phyloP scores from a whole-genome alignment of 495 filamentous ascomycete species.

The Tuber calosporum region DNA sequence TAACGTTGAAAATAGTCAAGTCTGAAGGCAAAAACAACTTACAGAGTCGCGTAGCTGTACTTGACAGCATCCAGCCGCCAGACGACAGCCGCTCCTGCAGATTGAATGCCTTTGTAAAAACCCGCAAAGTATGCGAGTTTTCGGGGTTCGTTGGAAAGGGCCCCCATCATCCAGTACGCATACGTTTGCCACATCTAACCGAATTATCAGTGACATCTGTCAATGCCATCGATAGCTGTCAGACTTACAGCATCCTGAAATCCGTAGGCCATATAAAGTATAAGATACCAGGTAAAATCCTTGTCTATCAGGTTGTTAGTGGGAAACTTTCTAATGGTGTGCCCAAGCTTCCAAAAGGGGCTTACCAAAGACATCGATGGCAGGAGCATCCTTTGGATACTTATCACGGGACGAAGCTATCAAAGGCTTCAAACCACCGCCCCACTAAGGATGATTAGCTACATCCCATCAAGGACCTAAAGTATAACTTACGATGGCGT shows the following conservation, averaged over 20 bases:
- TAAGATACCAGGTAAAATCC: constrained; percentile 73
- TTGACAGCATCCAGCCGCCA: constrained; percentile 67
- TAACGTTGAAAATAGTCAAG: background rate
- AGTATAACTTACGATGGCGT: constrained; percentile 49
- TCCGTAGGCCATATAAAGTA: constrained; percentile 90
- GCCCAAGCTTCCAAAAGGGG: background rate
- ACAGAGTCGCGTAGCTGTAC: constrained; percentile 59
- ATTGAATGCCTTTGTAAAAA: constrained; percentile 97
- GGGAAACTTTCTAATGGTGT: constrained; percentile 36
- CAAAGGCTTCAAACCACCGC: constrained; percentile 78
- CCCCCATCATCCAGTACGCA: constrained; percentile 61
- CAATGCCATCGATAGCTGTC: constrained; percentile 43
- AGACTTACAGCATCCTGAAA: constrained; percentile 85
- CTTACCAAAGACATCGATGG: constrained; percentile 42
- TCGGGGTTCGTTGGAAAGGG: constrained; percentile 80
- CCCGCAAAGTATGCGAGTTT: constrained; percentile 89
- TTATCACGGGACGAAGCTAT: constrained; percentile 52
- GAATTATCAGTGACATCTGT: constrained; percentile 9
- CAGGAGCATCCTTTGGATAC: constrained; percentile 2
- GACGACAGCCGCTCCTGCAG: constrained; percentile 80
- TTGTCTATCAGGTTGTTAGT: constrained; percentile 59
- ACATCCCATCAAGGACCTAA: background rate
- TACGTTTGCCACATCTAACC: constrained; percentile 19
- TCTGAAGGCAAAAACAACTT: constrained; percentile 5
- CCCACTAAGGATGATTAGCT: constrained; percentile 51